Base-by-base conservation (phyloP, 768 basidiomycete genomes). In the Paxillus rubicundulus region DNA sequence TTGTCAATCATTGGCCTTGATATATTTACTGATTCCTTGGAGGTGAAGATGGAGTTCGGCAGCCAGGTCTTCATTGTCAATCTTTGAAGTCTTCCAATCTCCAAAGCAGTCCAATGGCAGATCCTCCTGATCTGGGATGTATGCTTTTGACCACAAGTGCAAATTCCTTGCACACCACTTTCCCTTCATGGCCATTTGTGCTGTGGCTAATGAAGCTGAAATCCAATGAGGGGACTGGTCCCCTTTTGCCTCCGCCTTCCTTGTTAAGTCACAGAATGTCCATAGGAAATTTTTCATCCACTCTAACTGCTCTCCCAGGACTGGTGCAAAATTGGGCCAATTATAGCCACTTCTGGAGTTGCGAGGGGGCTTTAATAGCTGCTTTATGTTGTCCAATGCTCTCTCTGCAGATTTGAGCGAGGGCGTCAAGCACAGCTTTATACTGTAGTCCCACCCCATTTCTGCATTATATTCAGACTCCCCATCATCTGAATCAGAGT, bases 51-150 rank as follows among this genome's bases (percentile, higher is more conserved):
- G 50, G 9, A 61, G 50, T 28, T 58, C 56, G 9, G 50, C 13
- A 16, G 40, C 44, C 28, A 59, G 41, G 43, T 61, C 52, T 45
- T 57, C 47, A 3, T 56, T 44, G 8, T 58, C 56, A 4, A 65
- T 44, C 12, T 32, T 34, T 3, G 41, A 51, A 1, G n/a, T 46
- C 17, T 42, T 53, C 52, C 58, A 66, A 9, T 53, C 40, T 27
- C 64, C 60, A 49, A 63, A 66, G 3, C 44, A 16, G 39, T 61
- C 33, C 3, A 33, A 34, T 5, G 65, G 63, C n/a, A 70, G 61
- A 10, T 36, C 32, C n/a, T n/a, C n/a, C n/a, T n/a, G n/a, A n/a
- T n/a, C n/a, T n/a, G n/a, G n/a, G n/a, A n/a, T n/a, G n/a, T 55
- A 64, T 33, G 49, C 54, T 4, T 53, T 47, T 9, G 61, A 53